Evolutionary conservation across 225 moss, liverwort and hornwort species (phyloP), one percentile per base, ranked within the genome.

Genomic region (Antitrichia curtipendula): DNA sequence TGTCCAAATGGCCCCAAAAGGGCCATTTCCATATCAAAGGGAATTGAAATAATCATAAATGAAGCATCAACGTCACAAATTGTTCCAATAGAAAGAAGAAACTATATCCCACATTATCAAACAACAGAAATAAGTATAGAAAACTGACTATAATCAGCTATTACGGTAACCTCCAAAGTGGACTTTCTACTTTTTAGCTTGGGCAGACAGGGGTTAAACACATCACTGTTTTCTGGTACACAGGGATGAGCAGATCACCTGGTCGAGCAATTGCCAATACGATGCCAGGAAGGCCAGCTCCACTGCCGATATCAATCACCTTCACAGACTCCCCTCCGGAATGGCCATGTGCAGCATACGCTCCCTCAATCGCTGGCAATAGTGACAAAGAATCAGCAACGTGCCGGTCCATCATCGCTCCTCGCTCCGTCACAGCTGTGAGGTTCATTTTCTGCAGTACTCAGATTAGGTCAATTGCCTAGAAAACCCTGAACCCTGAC

Each of bases 211-310:
- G 47, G 49, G 34, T 75, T 50, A 23, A 52, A 22, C 13, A 75
- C 75, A 53, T 53, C 53, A 36, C 59, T 59, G 29, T 22, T 75
- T 78, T 69, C 58, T 25, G 28, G 66, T 82, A 66, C n/a, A 43
- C 59, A 53, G 64, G 29, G 13, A 75, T 82, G 80, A 89, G 87
- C 36, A 79, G 61, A 87, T 85, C 87, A 98, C 98, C 98, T 94
- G 97, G 98, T 88, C 97, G 92, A 82, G 95, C 95, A 71, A 99
- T 99, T 64, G 98, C 98, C 90, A 99, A 90, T 32, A 99, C 92
- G 16, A 99, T 92, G 61, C 98, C 98, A 73, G 97, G 97, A 81
- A 97, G 95, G 41, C 98, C 97, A 77, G 98, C 98, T 69, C 97
- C 97, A 83, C 95, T 99, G 60, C 97, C 98, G 82, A 99, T 94